phyloP scores from a whole-genome alignment of 129 eudicot genomes.

The Silybum marianum region DNA sequence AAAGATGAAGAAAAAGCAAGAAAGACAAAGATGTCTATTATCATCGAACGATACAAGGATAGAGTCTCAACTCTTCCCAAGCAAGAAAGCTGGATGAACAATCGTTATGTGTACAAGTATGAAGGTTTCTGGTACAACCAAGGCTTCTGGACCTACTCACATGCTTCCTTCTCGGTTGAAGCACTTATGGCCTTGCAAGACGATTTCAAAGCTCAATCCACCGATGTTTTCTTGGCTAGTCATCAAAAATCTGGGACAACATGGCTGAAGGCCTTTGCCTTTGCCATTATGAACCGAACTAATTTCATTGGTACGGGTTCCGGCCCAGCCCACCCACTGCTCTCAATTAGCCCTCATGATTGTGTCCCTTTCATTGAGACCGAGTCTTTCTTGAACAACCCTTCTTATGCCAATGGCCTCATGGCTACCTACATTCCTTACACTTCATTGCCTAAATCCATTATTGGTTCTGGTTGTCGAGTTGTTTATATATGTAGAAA shows the following conservation, averaged over 20 bases:
- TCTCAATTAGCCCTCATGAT: conserved; percentile 8
- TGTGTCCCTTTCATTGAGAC: too few relatives aligned
- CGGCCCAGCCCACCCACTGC: conserved; percentile 29
- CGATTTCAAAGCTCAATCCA: too few relatives aligned
- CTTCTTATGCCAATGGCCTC: conserved; percentile 5
- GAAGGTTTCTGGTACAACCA: conserved; percentile 37
- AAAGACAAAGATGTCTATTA: conserved; percentile 2
- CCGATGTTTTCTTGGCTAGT: too few relatives aligned
- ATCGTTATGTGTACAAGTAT: conserved; percentile 10
- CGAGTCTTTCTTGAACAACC: neutral
- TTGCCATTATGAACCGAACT: conserved; percentile 27
- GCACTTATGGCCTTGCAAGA: conserved; percentile 25
- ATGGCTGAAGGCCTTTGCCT: neutral
- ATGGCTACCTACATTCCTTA: conserved; percentile 23
- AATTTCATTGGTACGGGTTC: neutral
- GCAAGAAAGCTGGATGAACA: conserved; percentile 12
- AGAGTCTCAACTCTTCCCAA: conserved; percentile 21
- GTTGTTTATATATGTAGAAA: conserved; percentile 28
- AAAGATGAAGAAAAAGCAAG: conserved; percentile 21
- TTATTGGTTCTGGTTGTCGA: conserved; percentile 10
- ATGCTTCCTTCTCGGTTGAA: conserved; percentile 17
- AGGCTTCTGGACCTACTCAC: conserved; percentile 18
- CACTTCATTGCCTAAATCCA: conserved; percentile 11
- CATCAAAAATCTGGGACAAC: too few relatives aligned
- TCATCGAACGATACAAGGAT: conserved; percentile 15